Conservation (phyloP, 2,329 filamentous ascomycete species). For the Aspergillus brasiliensis region DNA sequence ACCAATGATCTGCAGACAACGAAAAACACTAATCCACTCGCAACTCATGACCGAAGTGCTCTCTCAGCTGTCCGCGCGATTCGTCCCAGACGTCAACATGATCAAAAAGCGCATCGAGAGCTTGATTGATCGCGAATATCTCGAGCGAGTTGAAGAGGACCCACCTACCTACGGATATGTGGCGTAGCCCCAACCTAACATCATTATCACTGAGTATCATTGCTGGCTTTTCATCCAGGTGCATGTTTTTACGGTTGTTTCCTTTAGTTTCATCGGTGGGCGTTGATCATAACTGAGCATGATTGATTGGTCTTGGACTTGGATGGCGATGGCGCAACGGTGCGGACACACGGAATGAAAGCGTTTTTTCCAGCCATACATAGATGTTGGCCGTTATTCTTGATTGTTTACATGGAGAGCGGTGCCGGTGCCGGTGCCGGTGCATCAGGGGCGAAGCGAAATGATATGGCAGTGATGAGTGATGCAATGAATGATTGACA, state of each 20-base stretch:
- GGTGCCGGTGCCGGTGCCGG: too few relatives aligned
- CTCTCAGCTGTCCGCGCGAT: constrained; percentile 50
- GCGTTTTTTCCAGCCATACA: constrained; percentile 9
- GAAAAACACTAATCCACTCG: constrained; percentile 51
- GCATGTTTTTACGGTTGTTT: background rate
- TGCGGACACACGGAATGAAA: background rate
- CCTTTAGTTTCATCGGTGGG: background rate
- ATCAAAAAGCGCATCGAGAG: constrained; percentile 57
- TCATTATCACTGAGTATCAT: background rate
- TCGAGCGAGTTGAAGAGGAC: constrained; percentile 49
- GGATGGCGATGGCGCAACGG: constrained; percentile 26
- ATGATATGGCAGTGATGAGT: background rate
- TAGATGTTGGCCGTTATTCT: constrained; percentile 6
- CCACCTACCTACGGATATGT: constrained; percentile 50
- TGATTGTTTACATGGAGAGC: background rate
- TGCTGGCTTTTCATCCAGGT: background rate
- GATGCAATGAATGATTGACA: background rate
- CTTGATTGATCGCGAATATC: constrained; percentile 56
- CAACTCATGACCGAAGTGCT: constrained; percentile 55
- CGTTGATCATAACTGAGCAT: background rate
- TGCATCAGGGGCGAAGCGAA: too few relatives aligned
- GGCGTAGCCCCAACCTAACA: constrained; percentile 31
- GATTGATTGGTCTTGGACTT: constrained; percentile 19
- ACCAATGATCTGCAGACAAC: constrained; percentile 43
- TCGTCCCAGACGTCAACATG: constrained; percentile 55